Evolutionary conservation across 352 stramenopile genomes (phyloP).

Genomic region (Globisporangium nunn): DNA sequence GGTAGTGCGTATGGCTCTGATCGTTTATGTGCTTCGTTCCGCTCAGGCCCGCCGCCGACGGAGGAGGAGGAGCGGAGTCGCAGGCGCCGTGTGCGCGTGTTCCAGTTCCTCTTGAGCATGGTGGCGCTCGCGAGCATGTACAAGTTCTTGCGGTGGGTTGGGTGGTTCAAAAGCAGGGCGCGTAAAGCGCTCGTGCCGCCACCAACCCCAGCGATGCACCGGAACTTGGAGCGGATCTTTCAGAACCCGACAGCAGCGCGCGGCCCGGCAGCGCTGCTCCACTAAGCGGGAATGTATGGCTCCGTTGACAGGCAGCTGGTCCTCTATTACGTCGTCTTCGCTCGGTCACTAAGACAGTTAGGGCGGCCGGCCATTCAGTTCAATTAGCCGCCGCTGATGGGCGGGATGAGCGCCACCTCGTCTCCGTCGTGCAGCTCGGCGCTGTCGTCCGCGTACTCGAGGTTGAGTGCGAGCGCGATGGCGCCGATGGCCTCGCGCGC

Average conservation of each 20-base stretch:
- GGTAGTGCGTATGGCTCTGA: too few relatives aligned
- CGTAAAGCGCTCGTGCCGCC: conserved; percentile 28
- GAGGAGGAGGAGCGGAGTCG: conserved; percentile 74
- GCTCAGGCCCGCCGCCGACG: conserved; percentile 40
- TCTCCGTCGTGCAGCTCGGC: conserved; percentile 44
- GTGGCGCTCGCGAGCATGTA: conserved; percentile 41
- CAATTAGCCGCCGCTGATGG: conserved; percentile 58
- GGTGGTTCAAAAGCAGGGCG: conserved; percentile 28
- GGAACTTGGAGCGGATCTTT: conserved; percentile 67
- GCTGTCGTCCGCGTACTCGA: conserved; percentile 63
- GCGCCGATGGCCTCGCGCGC: conserved; percentile 30
- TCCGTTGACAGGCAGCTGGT: not conserved
- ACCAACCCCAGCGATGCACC: conserved; percentile 18
- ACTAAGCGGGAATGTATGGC: conserved; percentile 3
- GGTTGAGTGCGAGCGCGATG: conserved; percentile 68
- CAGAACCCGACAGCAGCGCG: conserved; percentile 35
- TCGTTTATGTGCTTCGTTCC: not conserved
- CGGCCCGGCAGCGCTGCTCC: conserved; percentile 8
- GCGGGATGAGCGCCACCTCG: conserved; percentile 77
- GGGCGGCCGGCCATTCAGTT: not conserved
- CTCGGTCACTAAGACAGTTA: too few relatives aligned
- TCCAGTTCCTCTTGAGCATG: conserved; percentile 75
- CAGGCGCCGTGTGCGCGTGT: conserved; percentile 60
- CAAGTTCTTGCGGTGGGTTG: conserved; percentile 52
- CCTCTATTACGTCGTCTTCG: not conserved